Conservation (phyloP, 371 early-diverging fungal species). For the Synchytrium microbalum region DNA sequence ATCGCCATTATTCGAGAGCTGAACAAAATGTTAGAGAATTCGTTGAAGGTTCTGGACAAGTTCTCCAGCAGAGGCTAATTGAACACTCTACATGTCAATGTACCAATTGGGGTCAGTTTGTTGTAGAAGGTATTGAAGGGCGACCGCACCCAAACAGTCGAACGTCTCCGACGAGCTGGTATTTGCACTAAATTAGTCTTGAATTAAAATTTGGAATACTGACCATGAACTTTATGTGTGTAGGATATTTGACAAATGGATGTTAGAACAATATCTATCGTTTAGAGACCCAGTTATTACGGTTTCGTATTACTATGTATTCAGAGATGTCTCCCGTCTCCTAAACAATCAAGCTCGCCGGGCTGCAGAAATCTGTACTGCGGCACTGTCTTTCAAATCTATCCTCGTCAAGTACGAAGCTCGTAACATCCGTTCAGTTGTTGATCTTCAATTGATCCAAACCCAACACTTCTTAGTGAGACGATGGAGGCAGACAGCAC, state of each 20-base stretch:
- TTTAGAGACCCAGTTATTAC: constrained; percentile 92
- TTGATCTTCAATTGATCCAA: neutral
- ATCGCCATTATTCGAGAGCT: constrained; percentile 64
- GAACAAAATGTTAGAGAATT: constrained; percentile 68
- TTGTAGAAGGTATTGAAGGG: neutral
- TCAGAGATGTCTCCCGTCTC: constrained; percentile 4
- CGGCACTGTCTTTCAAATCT: constrained; percentile 81
- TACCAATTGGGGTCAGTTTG: neutral
- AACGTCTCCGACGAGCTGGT: neutral
- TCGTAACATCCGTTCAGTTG: neutral
- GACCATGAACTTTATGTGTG: neutral
- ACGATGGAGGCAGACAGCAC: too few relatives aligned
- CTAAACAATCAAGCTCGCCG: constrained; percentile 62
- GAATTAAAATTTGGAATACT: too few relatives aligned
- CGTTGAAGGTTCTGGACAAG: constrained; percentile 67
- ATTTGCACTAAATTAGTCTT: neutral
- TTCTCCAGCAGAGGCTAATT: constrained; percentile 73
- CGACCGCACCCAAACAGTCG: neutral
- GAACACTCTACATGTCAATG: constrained; percentile 23
- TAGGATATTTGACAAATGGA: constrained; percentile 90
- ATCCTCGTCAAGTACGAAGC: constrained; percentile 54
- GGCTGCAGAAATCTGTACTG: constrained; percentile 80
- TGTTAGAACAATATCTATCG: constrained; percentile 80
- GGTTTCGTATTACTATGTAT: constrained; percentile 69
- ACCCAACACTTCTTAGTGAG: neutral